Evolutionary conservation across 73 alveolate species (phyloP).

Genomic region (Effrenium voratum): DNA sequence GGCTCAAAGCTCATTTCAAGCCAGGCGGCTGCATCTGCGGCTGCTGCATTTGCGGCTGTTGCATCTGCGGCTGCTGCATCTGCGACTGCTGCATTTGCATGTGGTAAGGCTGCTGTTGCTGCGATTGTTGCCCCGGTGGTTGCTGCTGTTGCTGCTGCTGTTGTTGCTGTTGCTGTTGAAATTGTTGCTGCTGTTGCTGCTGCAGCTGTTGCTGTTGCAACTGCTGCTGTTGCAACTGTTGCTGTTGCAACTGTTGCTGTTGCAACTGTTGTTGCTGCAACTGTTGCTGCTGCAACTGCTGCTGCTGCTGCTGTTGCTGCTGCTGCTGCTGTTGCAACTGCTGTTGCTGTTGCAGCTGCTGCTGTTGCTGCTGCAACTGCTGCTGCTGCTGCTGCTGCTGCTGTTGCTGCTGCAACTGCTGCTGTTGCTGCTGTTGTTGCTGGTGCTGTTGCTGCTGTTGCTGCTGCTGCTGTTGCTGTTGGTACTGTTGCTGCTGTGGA

Average conservation of each 20-base stretch:
- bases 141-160: constrained; percentile 15
- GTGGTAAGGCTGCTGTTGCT: not conserved
- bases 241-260: constrained; percentile 48
- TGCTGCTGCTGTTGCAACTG: constrained; percentile 66
- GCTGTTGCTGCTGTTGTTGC: constrained; percentile 39
- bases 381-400: constrained; percentile 16
- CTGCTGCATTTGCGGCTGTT: not conserved
- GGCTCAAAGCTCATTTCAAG: not conserved
- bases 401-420: constrained; percentile 46
- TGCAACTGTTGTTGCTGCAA: constrained; percentile 33
- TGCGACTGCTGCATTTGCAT: not conserved
- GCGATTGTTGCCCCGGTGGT: not conserved
- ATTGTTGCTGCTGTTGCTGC: not conserved
- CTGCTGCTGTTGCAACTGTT: constrained; percentile 20
- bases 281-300: constrained; percentile 19
- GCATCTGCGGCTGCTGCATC: constrained; percentile 11
- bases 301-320: constrained; percentile 34
- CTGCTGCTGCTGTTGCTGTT: constrained; percentile 51
- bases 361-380: constrained; percentile 42
- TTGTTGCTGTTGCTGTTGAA: not conserved
- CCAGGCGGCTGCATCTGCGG: not conserved
- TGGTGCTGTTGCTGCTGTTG: constrained; percentile 49
- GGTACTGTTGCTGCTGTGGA: constrained; percentile 36
- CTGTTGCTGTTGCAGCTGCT: constrained; percentile 15
- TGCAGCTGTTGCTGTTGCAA: not conserved